These are phyloP conservation scores for Pythium monospermum DNA, from an alignment of 352 stramenopile species.

Conservation along the genomic window DNA sequence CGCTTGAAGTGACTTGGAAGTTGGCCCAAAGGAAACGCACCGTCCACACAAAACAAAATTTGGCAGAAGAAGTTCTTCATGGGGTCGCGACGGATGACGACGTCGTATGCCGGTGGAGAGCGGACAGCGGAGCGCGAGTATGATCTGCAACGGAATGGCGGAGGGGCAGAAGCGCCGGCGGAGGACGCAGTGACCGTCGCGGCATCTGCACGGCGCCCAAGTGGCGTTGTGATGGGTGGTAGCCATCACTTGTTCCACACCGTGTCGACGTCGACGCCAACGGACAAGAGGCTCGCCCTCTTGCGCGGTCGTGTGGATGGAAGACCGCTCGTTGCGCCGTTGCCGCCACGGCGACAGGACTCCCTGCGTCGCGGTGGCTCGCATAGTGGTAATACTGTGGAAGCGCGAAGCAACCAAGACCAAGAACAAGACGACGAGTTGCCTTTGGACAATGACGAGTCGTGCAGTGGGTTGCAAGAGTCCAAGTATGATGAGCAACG, in stretches of 20 bases:
- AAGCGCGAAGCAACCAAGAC: conserved; percentile 11
- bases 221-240: neutral
- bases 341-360: conserved; percentile 10
- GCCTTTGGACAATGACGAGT: too few species aligned
- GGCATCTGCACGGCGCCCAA: conserved; percentile 3
- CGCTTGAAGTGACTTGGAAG: conserved; percentile 18
- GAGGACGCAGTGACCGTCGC: conserved; percentile 16
- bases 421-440: conserved; percentile 5
- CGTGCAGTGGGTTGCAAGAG: too few species aligned
- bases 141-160: neutral
- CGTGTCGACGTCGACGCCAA: conserved; percentile 47
- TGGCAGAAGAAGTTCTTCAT: too few species aligned
- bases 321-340: conserved; percentile 2
- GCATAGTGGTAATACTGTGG: conserved; percentile 16
- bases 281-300: conserved; percentile 28
- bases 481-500: conserved; percentile 13
- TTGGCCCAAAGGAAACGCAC: neutral
- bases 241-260: conserved; percentile 41
- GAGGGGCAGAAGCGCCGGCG: too few species aligned
- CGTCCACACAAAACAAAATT: neutral
- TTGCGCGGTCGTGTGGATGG: conserved; percentile 19
- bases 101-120: conserved; percentile 19
- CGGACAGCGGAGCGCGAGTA: conserved; percentile 28
- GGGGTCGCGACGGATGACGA: neutral
- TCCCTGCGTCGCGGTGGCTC: conserved; percentile 21